These are phyloP conservation scores for Alternaria burnsii DNA, from an alignment of 2,329 filamentous ascomycete species.

Conservation along the genomic window DNA sequence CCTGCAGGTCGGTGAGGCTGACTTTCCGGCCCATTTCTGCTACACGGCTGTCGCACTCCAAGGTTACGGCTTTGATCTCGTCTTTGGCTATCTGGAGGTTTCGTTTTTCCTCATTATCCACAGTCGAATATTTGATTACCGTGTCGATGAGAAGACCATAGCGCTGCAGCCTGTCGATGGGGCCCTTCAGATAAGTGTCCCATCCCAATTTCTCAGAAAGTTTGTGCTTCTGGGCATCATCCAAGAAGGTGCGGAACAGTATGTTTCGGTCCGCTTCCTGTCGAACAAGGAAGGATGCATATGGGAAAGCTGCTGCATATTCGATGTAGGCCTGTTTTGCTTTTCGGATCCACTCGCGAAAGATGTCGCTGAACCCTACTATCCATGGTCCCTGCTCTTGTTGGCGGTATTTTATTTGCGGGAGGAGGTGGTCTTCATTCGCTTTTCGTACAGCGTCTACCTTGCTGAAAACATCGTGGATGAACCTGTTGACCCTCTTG, in stretches of 20 bases:
- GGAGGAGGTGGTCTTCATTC: conserved; percentile 90
- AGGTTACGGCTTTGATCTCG: conserved; percentile 87
- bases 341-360: conserved; percentile 97
- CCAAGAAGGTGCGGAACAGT: conserved; percentile 85
- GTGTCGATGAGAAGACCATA: conserved; percentile 85
- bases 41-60: conserved; percentile 91
- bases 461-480: conserved; percentile 88
- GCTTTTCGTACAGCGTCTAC: conserved; percentile 87
- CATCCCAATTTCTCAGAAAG: conserved; percentile 85
- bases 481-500: conserved; percentile 79
- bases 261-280: conserved; percentile 86
- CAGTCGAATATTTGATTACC: conserved; percentile 82
- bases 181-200: conserved; percentile 93
- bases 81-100: conserved; percentile 86
- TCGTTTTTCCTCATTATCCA: conserved; percentile 87
- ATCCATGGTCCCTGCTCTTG: conserved; percentile 97
- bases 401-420: conserved; percentile 95
- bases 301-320: conserved; percentile 87
- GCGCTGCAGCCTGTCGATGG: conserved; percentile 89
- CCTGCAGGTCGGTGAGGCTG: conserved; percentile 81
- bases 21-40: conserved; percentile 93
- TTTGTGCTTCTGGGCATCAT: conserved; percentile 79
- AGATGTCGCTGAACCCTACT: conserved; percentile 92
- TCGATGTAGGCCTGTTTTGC: conserved; percentile 88
- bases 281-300: conserved; percentile 82